phyloP scores from a whole-genome alignment of 305 asterid genomes.

The Plantago coronopus region DNA sequence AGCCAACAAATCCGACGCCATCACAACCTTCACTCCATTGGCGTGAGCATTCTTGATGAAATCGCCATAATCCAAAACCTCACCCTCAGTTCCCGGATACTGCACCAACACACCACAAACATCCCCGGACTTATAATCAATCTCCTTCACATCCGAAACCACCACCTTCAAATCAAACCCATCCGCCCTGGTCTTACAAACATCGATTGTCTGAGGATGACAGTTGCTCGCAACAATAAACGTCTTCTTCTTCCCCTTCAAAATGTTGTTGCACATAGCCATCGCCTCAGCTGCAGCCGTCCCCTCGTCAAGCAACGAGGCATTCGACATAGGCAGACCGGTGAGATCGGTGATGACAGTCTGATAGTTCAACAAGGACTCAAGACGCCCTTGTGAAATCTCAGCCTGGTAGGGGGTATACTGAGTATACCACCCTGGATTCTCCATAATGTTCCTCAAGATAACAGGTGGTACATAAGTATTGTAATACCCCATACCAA shows the following conservation, averaged over 20 bases:
- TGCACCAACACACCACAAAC: slow-evolving; percentile 92
- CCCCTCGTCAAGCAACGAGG: slow-evolving; percentile 86
- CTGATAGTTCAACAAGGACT: slow-evolving; percentile 79
- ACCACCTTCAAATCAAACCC: slow-evolving; percentile 82
- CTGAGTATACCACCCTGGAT: slow-evolving; percentile 98
- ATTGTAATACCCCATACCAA: slow-evolving; percentile 92
- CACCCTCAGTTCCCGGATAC: slow-evolving; percentile 97
- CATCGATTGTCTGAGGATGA: slow-evolving; percentile 88
- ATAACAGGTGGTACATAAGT: slow-evolving; percentile 90
- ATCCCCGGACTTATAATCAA: slow-evolving; percentile 71
- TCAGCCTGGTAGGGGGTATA: slow-evolving; percentile 98
- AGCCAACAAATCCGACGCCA: slow-evolving; percentile 92
- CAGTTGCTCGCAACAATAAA: slow-evolving; percentile 83
- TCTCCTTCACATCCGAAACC: slow-evolving; percentile 62
- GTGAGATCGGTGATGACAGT: slow-evolving; percentile 88
- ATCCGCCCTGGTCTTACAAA: slow-evolving; percentile 85
- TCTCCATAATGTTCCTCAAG: slow-evolving; percentile 79
- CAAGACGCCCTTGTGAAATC: slow-evolving; percentile 90
- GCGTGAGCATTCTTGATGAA: slow-evolving; percentile 87
- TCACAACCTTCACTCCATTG: slow-evolving; percentile 86
- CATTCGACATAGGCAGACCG: slow-evolving; percentile 94
- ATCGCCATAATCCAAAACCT: slow-evolving; percentile 71
- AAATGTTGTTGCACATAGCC: slow-evolving; percentile 95
- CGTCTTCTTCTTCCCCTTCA: slow-evolving; percentile 84
- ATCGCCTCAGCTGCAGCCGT: slow-evolving; percentile 97